Conservation (phyloP, 768 basidiomycete species). For the Tylopilus intermedius region DNA sequence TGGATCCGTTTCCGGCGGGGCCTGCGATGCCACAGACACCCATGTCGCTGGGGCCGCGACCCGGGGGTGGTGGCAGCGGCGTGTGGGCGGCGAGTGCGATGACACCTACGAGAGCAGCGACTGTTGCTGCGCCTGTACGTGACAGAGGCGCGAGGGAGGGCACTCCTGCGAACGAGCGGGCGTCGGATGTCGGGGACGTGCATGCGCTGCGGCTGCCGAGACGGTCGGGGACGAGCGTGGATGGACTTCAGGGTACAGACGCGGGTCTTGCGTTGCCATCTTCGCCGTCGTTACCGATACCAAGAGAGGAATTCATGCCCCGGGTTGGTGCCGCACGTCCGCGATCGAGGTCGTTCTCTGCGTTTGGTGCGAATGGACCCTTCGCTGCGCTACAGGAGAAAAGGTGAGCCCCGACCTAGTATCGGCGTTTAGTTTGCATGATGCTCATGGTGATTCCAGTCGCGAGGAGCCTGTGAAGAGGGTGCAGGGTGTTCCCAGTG, state of each 20-base stretch:
- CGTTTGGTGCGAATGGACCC: slow-evolving; percentile 43
- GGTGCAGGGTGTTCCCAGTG: background rate
- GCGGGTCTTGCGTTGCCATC: background rate
- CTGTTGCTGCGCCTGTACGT: slow-evolving; percentile 30
- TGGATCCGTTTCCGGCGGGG: slow-evolving; percentile 42
- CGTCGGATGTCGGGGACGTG: background rate
- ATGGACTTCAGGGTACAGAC: background rate
- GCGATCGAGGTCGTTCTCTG: slow-evolving; percentile 72
- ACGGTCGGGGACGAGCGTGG: slow-evolving; percentile 8
- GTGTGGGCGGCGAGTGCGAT: background rate
- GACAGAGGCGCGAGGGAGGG: slow-evolving; percentile 15
- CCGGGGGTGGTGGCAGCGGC: background rate
- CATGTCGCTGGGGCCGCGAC: background rate
- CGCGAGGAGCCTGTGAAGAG: slow-evolving; percentile 22
- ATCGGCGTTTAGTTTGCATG: background rate
- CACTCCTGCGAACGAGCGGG: background rate
- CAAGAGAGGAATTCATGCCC: slow-evolving; percentile 62
- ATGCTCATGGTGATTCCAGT: slow-evolving; percentile 8
- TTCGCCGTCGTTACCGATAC: slow-evolving; percentile 31
- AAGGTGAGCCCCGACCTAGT: slow-evolving; percentile 14
- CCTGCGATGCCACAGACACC: slow-evolving; percentile 9
- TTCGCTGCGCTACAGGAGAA: background rate
- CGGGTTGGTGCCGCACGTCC: slow-evolving; percentile 46
- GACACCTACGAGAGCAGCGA: slow-evolving; percentile 26
- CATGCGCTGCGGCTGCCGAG: slow-evolving; percentile 17